Evolutionary conservation across 371 early-diverging fungal species (phyloP), one percentile per base, ranked within the genome.

Genomic region (Lichtheimia hyalospora): DNA sequence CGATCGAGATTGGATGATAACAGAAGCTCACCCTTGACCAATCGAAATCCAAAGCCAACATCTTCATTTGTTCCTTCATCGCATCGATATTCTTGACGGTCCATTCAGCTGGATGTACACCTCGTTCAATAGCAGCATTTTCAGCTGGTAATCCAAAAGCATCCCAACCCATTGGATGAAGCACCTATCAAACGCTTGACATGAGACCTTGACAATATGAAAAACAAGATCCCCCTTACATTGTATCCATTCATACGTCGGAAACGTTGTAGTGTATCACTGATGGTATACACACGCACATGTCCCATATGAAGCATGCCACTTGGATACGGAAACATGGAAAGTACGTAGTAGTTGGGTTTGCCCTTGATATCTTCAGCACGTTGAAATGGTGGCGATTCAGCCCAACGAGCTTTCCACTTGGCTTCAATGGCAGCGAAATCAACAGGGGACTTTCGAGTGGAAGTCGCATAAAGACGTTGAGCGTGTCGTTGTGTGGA

Each of bases 121-220:
- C 84, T 15, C 92, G 84, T 65, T 95, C 93, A 39, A 96, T 92
- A 2, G 99, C 99, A 0, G 95, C 96, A 72, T 99, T 98, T 69
- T 99, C 99, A 13, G 97, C 98, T 0, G 99, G 99, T 13, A 99
- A 85, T 4, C 99, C 99, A 81, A 98, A 99, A 6, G 99, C 96
- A 70, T 99, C 99, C 92, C 98, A 98, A 4, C 98, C 99, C 90
- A 98, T 98, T 1, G 99, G 96, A 71, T 92, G 92, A 0, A 96
- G 65, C 4, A 91, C 89, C 74, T 88, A 67, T 27, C 18, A 60
- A 49, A 1, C 10, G n/a, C 28, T 1, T 28, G 10, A 8, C 10
- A 34, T 8, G n/a, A n/a, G n/a, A n/a, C n/a, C n/a, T n/a, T n/a
- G n/a, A n/a, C 10, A 34, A 34, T 34, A 10, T 34, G 0, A 2